Evolutionary conservation across 106 monocot species (phyloP), one percentile per base, ranked within the genome.

Genomic region (Acorus calamus): DNA sequence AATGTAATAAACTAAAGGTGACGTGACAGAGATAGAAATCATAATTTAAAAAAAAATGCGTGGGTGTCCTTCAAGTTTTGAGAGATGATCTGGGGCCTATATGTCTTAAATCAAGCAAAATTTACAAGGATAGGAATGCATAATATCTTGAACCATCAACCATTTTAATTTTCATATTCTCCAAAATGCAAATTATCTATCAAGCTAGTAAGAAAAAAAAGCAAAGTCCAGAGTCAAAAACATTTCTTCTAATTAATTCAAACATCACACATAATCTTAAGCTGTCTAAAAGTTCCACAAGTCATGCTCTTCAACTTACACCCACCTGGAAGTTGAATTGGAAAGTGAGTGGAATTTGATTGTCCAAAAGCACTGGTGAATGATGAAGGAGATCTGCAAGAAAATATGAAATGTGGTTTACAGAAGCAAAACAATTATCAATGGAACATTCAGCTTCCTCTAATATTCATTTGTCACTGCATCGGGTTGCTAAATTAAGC

Each of bases 301-400:
- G 28, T 1, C 28, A 28, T 28, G 28, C 28, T 28, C 28, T 85
- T 80, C 75, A 78, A 73, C 47, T 55, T 56, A 13, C 61, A 71
- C 65, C 73, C 67, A 71, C 57, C 70, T 51, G 69, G 60, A 74
- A 62, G 59, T 58, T 75, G 77, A 55, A 62, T 71, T 11, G 50
- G 55, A 74, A 13, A 50, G 55, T 70, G 69, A 41, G 66, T 57
- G 13, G 46, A 55, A 49, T 44, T 77, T 45, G 77, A 49, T 55
- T 73, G 81, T 48, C 65, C 55, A 71, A 90, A 86, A 66, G 52
- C 28, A 66, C 55, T 75, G 71, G 14, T 75, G 7, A 77, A 45
- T 69, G 61, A 47, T 50, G 63, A 12, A 8, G 52, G 62, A 12
- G 68, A 50, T 69, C 90, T 83, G 76, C 9, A 56, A 59, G 44